Base-by-base conservation (phyloP, 805 yeast genomes). In the Pichia nakasei region DNA sequence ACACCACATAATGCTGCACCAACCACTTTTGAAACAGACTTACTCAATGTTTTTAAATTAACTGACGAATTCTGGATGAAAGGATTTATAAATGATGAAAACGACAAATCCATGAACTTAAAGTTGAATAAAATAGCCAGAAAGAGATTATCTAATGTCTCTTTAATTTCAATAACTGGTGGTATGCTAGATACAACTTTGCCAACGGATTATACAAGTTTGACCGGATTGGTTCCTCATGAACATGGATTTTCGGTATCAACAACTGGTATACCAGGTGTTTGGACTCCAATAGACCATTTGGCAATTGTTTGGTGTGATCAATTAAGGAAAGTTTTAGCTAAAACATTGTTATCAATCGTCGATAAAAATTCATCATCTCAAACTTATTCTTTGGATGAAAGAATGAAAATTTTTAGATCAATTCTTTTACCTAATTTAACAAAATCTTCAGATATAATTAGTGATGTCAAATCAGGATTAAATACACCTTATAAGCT, bases 291-390 rank as follows among this genome's bases (percentile, higher is more conserved):
- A 1, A 80, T 88, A 35, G 97, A 91, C 61, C 98, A 91, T 64
- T 70, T 87, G 50, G 97, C 97, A 0, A 80, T 93, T 39, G 95
- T 91, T 2, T 91, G 98, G 98, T 91, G 98, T 63, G 85, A 80
- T 48, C 97, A 91, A 60, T 64, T 89, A 33, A 72, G 97, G 42
- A 68, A 73, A 42, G 75, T 71, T 15, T 51, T 91, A 2, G 81
- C 85, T 9, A 64, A 65, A 40, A 66, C 80, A 0, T 56, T 93
- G 32, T 63, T 84, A 38, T 82, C 76, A 26, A 67, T 83, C 12
- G 73, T 77, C 2, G 84, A 86, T 53, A 63, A 59, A 21, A 49
- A 57, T 0, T 58, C 68, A 0, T 66, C 78, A 0, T 41, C 54
- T 9, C 76, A 74, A 52, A 84, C 93, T 0, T 65, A 67, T 41